A percentile compares a stretch with the other conserved stretches of the same genome.
Conservation (phyloP, 2,329 filamentous ascomycete genomes). For the Coniella lustricola region DNA sequence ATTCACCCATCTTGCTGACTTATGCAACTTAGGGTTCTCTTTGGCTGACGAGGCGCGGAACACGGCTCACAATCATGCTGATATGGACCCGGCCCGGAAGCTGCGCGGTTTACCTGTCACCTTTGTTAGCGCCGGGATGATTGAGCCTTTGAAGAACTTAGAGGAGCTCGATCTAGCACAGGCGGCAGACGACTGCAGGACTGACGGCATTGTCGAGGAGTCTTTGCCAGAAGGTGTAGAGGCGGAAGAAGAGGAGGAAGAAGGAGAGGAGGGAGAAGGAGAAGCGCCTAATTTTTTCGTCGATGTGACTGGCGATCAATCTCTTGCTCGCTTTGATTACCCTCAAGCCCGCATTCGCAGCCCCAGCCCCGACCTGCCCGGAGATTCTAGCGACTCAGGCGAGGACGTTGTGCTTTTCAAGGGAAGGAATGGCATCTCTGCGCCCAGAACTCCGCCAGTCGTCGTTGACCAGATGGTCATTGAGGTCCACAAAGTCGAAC, state of each 20-base stretch:
- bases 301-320: slow-evolving; percentile 29
- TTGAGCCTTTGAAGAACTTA: slow-evolving; percentile 40
- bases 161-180: slow-evolving; percentile 18
- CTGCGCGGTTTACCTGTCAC: slow-evolving; percentile 42
- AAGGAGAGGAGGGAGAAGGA: neutral
- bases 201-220: slow-evolving; percentile 7
- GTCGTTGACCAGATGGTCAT: slow-evolving; percentile 22
- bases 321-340: slow-evolving; percentile 8
- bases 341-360: slow-evolving; percentile 15
- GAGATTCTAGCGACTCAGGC: slow-evolving; percentile 45
- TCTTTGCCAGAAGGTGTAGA: neutral
- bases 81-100: slow-evolving; percentile 32
- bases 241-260: no score
- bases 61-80: slow-evolving; percentile 38
- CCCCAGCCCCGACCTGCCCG: slow-evolving; percentile 18
- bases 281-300: slow-evolving; percentile 27
- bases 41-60: slow-evolving; percentile 44
- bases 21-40: slow-evolving; percentile 28
- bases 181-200: neutral
- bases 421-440: slow-evolving; percentile 21
- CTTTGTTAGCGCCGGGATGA: slow-evolving; percentile 48
- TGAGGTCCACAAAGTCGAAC: slow-evolving; percentile 11
- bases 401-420: slow-evolving; percentile 68
- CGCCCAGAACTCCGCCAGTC: slow-evolving; percentile 6
- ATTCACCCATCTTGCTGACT: slow-evolving; percentile 28